Base-by-base conservation (phyloP, 257 asterid species). In the Solanum sitiens region DNA sequence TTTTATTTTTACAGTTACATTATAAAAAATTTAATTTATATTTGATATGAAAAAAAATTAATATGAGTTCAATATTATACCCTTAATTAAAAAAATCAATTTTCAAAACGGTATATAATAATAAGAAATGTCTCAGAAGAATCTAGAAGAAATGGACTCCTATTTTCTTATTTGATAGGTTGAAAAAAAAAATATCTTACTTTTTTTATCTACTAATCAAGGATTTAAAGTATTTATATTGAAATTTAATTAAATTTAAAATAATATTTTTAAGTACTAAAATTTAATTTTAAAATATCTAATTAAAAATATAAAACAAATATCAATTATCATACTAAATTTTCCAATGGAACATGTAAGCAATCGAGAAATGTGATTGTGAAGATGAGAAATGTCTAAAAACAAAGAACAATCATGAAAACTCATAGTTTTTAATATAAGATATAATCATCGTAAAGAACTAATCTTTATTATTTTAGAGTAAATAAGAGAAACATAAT, bases 191-290 rank as follows among this genome's bases (percentile, higher is more conserved):
- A 14, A 47, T 15, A 1, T 50, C 16, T 15, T 50, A 50, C 2
- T 8, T 40, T 40, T 40, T 40, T 40, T 40, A 35, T 35, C 7
- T 35, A 35, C 7, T 5, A 1, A 1, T 0, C 39, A 6, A 35
- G 39, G 1, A 4, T 1, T 35, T 35, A 35, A 35, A 35, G 3
- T 47, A 47, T 5, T 14, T 0, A 47, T 4, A 5, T 50, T 15
- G 3, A 2, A 50, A 50, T 15, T 1, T 50, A 15, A 50, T 3
- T 50, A 50, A 50, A 50, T 50, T 7, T 50, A 3, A 50, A 50
- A 0, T 0, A 15, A 3, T 16, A 63, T 63, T 63, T 63, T 1
- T 23, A 4, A 0, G 1, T 0, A 5, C 3, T 53, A 53, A 16
- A 53, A 53, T 5, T 53, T 1, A 53, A 53, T 53, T 16, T 53